These are phyloP conservation scores for Irpex sp. DNA, from an alignment of 1,284 basidiomycete genomes.

Conservation along the genomic window DNA sequence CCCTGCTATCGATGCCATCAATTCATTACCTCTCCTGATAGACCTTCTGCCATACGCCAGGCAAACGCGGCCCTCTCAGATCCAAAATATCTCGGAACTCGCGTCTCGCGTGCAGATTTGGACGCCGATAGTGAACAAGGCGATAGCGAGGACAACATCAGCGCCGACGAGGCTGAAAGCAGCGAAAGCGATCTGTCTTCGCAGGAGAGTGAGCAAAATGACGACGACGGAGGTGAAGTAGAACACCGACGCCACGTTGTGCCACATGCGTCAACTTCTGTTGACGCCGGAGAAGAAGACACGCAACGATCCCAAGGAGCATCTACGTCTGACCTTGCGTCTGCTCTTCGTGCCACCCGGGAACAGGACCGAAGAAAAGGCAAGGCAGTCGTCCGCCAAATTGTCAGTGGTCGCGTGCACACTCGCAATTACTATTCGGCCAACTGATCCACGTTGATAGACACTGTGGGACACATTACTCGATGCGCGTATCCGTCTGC, in stretches of 20 bases:
- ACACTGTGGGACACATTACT: constrained; percentile 81
- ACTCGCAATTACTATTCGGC: background rate
- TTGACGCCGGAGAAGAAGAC: constrained; percentile 16
- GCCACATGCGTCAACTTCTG: constrained; percentile 6
- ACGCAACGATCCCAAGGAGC: background rate
- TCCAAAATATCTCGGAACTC: constrained; percentile 74
- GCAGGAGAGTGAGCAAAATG: background rate
- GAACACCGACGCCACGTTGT: background rate
- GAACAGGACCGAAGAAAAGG: constrained; percentile 75
- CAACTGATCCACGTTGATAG: constrained; percentile 36
- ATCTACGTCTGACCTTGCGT: constrained; percentile 38
- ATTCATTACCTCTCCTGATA: constrained; percentile 26
- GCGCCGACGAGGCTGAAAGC: background rate
- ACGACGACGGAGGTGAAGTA: background rate
- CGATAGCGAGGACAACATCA: background rate
- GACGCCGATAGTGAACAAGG: constrained; percentile 18
- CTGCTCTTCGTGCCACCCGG: constrained; percentile 52
- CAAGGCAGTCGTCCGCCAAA: constrained; percentile 76
- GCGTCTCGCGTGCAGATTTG: constrained; percentile 56
- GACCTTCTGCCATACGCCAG: constrained; percentile 67
- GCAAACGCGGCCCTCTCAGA: constrained; percentile 58
- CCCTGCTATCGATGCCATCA: constrained; percentile 6
- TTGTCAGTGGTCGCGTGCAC: constrained; percentile 40
- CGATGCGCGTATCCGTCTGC: constrained; percentile 84
- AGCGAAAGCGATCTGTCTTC: background rate